Evolutionary conservation across 202 grass and related monocot species (phyloP), one percentile per base, ranked within the genome.

Genomic region (Carex arenaria): DNA sequence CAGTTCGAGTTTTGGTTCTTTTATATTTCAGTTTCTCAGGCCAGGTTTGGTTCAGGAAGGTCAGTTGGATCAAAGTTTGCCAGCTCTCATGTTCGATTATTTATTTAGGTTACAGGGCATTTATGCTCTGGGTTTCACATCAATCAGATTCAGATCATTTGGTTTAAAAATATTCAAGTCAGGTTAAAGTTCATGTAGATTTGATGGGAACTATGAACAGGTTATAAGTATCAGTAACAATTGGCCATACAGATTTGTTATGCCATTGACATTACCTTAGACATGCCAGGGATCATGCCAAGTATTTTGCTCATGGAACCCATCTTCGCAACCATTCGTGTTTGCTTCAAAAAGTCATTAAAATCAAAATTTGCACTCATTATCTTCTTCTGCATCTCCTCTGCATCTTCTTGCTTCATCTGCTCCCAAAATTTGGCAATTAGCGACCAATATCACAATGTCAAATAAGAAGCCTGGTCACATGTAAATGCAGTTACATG

Each of bases 241-340:
- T 53, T 30, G 52, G 23, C 26, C 52, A 38, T 59, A 55, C 4
- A 30, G 73, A 77, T 77, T n/a, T 32, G 7, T 13, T 57, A 38
- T 31, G 23, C 73, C 34, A 80, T 68, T 7, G 20, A 49, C 32
- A 78, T 49, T 85, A 98, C 95, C 90, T 98, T 94, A 72, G 89
- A 89, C 95, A 98, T 98, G 60, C 95, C 95, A 64, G 95, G 95
- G 70, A 98, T 98, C 95, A 98, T 98, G 73, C 95, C 92, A 83
- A 98, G 87, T 77, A 98, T 78, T 89, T 91, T 93, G 84, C 92
- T 91, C 72, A 98, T 85, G 7, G 95, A 98, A 65, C 95, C 95
- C 95, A 98, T 98, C 84, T 98, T 73, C 43, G 95, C 84, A 1
- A 98, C 85, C 72, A 86, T 89, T 78, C 90, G 84, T 80, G 95